Base-by-base conservation (phyloP, 2,329 filamentous ascomycete genomes). In the Diaporthe ilicicola region DNA sequence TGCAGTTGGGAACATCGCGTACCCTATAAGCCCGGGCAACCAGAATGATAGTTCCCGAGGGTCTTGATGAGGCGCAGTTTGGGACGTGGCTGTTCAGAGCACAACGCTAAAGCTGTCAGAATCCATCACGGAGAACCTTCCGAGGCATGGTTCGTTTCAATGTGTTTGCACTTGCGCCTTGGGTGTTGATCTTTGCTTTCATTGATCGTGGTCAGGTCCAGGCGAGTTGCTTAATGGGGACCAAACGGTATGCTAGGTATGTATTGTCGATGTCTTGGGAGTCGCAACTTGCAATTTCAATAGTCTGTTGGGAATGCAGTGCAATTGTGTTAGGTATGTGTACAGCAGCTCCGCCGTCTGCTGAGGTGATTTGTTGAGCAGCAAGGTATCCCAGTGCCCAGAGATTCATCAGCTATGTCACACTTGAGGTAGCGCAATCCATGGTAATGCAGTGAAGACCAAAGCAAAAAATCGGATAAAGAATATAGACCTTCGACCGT, bases 51-150 rank as follows among this genome's bases (percentile, higher is more conserved):
- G 70, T 75, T 22, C 78, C 77, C 32, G 73, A 74, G 32, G 74
- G 75, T 24, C 50, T 78, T 62, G 71, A 73, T 24, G 69, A 72
- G 22, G 71, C 72, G 37, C 71, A 72, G 0, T 80, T 79, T 59
- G 76, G 79, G 15, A 75, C 74, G 50, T 81, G 77, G 78, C 62
- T 81, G 22, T 81, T 69, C 4, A 22, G 54, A n/a, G n/a, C 22
- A 12, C 50, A 32, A 34, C 13, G n/a, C 13, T 67, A 44, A n/a
- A n/a, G n/a, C n/a, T n/a, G n/a, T n/a, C n/a, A n/a, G n/a, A n/a
- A n/a, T n/a, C n/a, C n/a, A n/a, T n/a, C n/a, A n/a, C n/a, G n/a
- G n/a, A n/a, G n/a, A n/a, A n/a, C n/a, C n/a, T n/a, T n/a, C n/a
- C n/a, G n/a, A n/a, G n/a, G n/a, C n/a, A n/a, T n/a, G n/a, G n/a